Percentiles rank a stretch among this genome's conserved stretches.
Evolutionary conservation across 202 grass and related monocot species (phyloP).

Genomic region (Eragrostis tef): DNA sequence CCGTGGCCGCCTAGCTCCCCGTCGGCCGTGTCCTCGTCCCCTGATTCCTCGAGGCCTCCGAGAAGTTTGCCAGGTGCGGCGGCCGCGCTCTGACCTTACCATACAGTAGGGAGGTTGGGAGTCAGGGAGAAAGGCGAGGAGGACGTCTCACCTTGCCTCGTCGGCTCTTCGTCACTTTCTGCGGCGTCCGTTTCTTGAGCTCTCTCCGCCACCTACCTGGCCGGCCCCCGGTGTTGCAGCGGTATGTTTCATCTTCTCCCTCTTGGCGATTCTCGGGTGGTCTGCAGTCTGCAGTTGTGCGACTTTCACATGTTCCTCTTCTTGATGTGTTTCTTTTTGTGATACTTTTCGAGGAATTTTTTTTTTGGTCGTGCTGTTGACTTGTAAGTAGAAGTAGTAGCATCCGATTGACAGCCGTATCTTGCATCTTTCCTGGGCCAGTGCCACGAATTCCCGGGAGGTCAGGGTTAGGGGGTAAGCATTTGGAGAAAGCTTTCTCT

Average conservation of each 20-base stretch:
- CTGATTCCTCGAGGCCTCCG: not conserved
- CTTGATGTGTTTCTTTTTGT: not conserved
- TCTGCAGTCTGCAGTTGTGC: not conserved
- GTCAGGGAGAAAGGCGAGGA: not conserved
- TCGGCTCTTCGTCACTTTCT: not conserved
- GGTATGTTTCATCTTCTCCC: not conserved
- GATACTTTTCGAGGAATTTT: not conserved
- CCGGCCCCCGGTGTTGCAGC: constrained; percentile 4
- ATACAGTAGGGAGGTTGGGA: not conserved
- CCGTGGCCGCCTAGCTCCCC: not conserved
- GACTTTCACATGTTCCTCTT: constrained; percentile 9
- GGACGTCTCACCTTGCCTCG: constrained; percentile 15
- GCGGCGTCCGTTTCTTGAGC: not conserved
- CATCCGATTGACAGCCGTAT: not conserved
- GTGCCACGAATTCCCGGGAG: not conserved
- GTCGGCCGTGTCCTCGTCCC: not conserved
- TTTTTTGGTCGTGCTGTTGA: not conserved
- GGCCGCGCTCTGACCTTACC: not conserved
- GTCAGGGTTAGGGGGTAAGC: constrained; percentile 19
- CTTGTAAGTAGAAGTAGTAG: not conserved
- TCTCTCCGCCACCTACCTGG: constrained; percentile 22
- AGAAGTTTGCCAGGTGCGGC: not conserved
- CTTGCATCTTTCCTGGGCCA: not conserved
- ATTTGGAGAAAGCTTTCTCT: not conserved
- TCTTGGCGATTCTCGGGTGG: not conserved